A percentile compares a stretch with the other conserved stretches of the same genome.
Conservation (phyloP, 140 eudicot genomes). For the Stevia rebaudiana region DNA sequence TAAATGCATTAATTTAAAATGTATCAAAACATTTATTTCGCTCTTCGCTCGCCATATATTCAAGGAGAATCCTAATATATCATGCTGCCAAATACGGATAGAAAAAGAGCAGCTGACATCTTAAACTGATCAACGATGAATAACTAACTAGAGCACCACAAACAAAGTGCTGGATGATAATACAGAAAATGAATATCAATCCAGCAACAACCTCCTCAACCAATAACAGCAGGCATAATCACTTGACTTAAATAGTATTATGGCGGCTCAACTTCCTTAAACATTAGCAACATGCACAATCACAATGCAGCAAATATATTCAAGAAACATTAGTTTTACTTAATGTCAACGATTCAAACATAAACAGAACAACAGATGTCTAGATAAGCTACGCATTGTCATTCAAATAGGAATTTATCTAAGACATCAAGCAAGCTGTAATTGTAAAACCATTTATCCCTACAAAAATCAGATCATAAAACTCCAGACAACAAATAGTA, state of each 20-base stretch:
- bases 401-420: neutral
- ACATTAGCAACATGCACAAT: neutral
- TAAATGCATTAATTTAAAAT: constrained; percentile 6
- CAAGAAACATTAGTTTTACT: neutral
- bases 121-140: constrained; percentile 7
- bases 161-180: constrained; percentile 4
- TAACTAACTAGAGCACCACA: neutral
- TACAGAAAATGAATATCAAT: neutral
- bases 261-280: constrained; percentile 3
- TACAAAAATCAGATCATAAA: neutral
- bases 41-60: neutral
- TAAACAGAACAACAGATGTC: neutral
- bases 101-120: constrained; percentile 5
- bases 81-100: constrained; percentile 11
- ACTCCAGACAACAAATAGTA: neutral
- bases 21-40: neutral
- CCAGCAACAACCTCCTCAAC: constrained; percentile 17
- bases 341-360: constrained; percentile 9
- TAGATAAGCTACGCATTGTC: neutral
- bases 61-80: neutral
- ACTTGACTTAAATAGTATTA: neutral
- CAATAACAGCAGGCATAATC: too few relatives aligned
- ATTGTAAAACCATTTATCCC: constrained; percentile 5
- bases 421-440: constrained; percentile 16
- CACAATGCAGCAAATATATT: constrained; percentile 12